Percentiles rank a stretch among this genome's conserved stretches.
Conservation (phyloP, 768 basidiomycete species). For the Xanthoconium stramineum region DNA sequence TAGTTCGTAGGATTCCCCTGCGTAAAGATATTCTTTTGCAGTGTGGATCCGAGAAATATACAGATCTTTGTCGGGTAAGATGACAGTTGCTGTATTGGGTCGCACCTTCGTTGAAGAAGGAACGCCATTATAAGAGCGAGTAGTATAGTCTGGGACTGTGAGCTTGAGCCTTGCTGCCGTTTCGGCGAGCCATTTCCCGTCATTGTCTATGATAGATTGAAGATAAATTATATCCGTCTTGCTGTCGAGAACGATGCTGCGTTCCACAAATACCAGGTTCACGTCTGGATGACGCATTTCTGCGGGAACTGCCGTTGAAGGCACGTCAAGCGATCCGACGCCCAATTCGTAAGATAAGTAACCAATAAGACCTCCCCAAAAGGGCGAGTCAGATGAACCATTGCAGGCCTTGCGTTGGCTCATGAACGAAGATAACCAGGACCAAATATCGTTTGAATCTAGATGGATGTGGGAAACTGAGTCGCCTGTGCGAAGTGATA, state of each 20-base stretch:
- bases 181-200: conserved; percentile 57
- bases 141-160: conserved; percentile 10
- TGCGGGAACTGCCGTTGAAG: conserved; percentile 29
- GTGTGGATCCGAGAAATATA: conserved; percentile 69
- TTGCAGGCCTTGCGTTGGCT: conserved; percentile 42
- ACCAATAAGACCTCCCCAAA: conserved; percentile 83
- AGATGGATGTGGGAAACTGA: conserved; percentile 40
- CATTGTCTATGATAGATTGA: conserved; percentile 61
- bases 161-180: conserved; percentile 29
- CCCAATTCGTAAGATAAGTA: conserved; percentile 81
- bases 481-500: conserved; percentile 44
- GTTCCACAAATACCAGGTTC: conserved; percentile 73
- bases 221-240: conserved; percentile 49
- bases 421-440: conserved; percentile 75
- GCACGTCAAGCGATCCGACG: conserved; percentile 49
- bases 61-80: conserved; percentile 50
- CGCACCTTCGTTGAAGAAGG: conserved; percentile 28
- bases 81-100: conserved; percentile 32
- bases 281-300: conserved; percentile 60
- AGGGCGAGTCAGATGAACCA: conserved; percentile 57
- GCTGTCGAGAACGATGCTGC: conserved; percentile 69
- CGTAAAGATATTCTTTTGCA: conserved; percentile 71
- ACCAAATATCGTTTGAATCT: conserved; percentile 59
- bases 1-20: conserved; percentile 91
- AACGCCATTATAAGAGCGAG: conserved; percentile 9